Percentiles rank a stretch among this genome's conserved stretches.
phyloP scores from a whole-genome alignment of 768 basidiomycete species.

The Artomyces pyxidatus region DNA sequence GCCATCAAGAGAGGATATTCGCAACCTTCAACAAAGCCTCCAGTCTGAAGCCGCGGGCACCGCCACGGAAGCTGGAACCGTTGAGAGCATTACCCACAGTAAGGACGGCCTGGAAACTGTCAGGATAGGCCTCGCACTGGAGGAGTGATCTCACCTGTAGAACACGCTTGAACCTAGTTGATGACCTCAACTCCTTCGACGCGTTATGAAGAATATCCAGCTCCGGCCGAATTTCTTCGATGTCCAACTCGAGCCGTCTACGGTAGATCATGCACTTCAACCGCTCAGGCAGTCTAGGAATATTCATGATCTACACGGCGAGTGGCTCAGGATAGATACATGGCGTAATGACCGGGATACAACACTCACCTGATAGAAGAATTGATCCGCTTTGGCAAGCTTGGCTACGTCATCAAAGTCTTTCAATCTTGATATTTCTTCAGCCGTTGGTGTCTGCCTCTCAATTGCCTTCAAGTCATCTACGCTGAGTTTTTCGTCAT shows the following conservation, averaged over 20 bases:
- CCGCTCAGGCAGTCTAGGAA: conserved; percentile 68
- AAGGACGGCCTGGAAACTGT: conserved; percentile 50
- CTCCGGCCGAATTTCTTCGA: conserved; percentile 80
- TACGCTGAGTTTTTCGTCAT: conserved; percentile 58
- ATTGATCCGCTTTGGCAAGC: conserved; percentile 79
- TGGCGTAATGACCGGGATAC: not conserved
- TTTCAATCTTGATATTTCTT: conserved; percentile 69
- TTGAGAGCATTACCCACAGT: conserved; percentile 79
- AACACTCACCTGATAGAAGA: conserved; percentile 60
- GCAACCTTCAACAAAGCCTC: conserved; percentile 74
- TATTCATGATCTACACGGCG: conserved; percentile 55
- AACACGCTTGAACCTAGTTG: conserved; percentile 56
- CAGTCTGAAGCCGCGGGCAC: conserved; percentile 78
- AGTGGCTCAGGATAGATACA: not conserved
- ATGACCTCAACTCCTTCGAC: conserved; percentile 57
- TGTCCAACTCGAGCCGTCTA: conserved; percentile 70
- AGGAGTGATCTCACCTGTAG: conserved; percentile 43
- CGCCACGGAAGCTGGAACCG: conserved; percentile 73
- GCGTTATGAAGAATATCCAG: conserved; percentile 66
- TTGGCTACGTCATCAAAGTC: conserved; percentile 65
- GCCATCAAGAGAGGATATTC: not conserved
- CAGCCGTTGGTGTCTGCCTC: conserved; percentile 68
- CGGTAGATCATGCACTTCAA: conserved; percentile 81
- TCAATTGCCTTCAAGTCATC: conserved; percentile 73
- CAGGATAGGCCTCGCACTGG: conserved; percentile 1